A percentile compares a stretch with the other conserved stretches of the same genome.
phyloP scores from a whole-genome alignment of 192 early-diverging fungal species.

The Backusella australiensis region DNA sequence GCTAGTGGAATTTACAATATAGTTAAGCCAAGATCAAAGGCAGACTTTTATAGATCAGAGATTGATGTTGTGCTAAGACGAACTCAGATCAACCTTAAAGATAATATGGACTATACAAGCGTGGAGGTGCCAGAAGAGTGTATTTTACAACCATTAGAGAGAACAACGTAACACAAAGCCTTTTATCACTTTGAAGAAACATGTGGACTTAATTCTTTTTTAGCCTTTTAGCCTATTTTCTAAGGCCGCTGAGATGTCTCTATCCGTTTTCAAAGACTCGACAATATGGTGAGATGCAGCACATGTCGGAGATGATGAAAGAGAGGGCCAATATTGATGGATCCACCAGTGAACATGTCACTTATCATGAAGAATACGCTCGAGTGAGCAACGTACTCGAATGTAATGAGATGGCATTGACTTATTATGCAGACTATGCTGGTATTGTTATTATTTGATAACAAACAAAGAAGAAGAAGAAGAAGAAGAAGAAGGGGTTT shows the following conservation, averaged over 20 bases:
- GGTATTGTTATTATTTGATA: slow-evolving; percentile 38
- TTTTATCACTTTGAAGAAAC: not conserved
- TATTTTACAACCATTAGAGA: not conserved
- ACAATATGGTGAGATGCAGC: slow-evolving; percentile 28
- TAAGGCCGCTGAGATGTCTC: slow-evolving; percentile 2
- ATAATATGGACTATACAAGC: slow-evolving; percentile 64
- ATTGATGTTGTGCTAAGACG: slow-evolving; percentile 51
- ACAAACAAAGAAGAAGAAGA: not conserved
- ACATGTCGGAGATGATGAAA: slow-evolving; percentile 10
- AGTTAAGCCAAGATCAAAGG: slow-evolving; percentile 47
- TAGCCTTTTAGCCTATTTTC: slow-evolving; percentile 7
- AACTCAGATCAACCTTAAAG: slow-evolving; percentile 50
- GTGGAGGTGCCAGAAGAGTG: slow-evolving; percentile 14
- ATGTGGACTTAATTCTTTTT: not conserved
- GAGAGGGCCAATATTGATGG: not conserved
- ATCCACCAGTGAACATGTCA: not conserved
- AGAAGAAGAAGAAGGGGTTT: not conserved
- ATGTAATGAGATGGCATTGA: slow-evolving; percentile 49
- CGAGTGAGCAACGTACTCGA: slow-evolving; percentile 60
- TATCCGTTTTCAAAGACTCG: not conserved
- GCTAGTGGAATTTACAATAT: slow-evolving; percentile 57
- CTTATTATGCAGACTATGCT: slow-evolving; percentile 66
- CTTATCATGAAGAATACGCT: slow-evolving; percentile 60
- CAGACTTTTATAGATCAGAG: slow-evolving; percentile 59
- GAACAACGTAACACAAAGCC: not conserved